Base-by-base conservation (phyloP, 192 early-diverging fungal species). In the Podila horticola region DNA sequence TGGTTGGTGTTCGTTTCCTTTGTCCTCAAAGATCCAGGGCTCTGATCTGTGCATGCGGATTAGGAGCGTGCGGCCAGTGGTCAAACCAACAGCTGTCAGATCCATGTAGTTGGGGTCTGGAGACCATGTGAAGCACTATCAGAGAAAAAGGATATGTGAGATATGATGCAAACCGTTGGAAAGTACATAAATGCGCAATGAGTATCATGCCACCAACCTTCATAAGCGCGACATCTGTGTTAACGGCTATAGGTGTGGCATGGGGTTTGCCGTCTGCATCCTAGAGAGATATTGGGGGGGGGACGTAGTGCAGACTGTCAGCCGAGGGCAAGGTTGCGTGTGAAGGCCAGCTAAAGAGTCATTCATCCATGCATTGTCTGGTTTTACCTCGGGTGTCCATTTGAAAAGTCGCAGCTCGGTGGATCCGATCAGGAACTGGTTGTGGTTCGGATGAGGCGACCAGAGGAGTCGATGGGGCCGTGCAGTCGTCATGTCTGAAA, bases 121-220 rank as follows among this genome's bases (percentile, higher is more conserved):
- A 13, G 88, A 91, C 91, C 91, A 92, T 50, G 87, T 88, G 55
- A 90, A 89, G 74, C 90, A 92, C 91, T 92, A 65, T 20, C 36
- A 45, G 8, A 45, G 15, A 45, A 45, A 45, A 45, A 12, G 4
- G 0, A 45, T 45, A 45, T 15, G 41, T 45, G 41, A 45, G 41
- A 45, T 15, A 45, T 17, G 41, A 45, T 45, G 41, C 34, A 65
- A 63, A 28, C 58, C 48, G 20, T 50, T 74, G 41, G 66, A 65
- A 9, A 38, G 63, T 82, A 75, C 58, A 36, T 57, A 26, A 29
- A 22, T 50, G 12, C 48, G 20, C 8, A 55, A 69, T 58, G 60
- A 0, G 50, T 34, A 19, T 51, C 11, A 7, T 31, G 69, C 38
- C 51, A 10, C 49, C n/a, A 72, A 82, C 83, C 83, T 85, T 87